Evolutionary conservation across 2,329 filamentous ascomycete species (phyloP), one percentile per base, ranked within the genome.

Genomic region (Blastomyces percursus): DNA sequence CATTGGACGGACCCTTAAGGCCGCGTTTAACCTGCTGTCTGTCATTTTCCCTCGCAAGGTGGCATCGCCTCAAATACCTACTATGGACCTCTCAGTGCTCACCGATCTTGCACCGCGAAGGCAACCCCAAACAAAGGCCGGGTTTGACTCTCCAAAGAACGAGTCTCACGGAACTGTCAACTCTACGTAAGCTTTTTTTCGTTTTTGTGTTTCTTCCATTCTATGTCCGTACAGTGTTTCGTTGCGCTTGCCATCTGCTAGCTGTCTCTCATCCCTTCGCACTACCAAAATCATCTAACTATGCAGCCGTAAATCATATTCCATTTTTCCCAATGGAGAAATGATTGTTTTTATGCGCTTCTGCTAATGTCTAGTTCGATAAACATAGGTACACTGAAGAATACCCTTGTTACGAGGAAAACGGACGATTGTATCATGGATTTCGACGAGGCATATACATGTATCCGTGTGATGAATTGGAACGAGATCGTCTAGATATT

Each of bases 401-500:
- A 60, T 75, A 78, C 63, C 71, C 71, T 9, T 73, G 73, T 65
- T 78, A 83, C 68, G 82, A 82, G 69, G 86, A 89, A 71, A 86
- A 91, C 75, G 87, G 84, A 24, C 83, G 89, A 61, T 79, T 79
- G 65, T 93, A 90, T 72, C 86, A 89, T 71, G 82, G 81, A 30
- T 90, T 81, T 73, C 82, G 82, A 66, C 82, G 78, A 68, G 86
- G 86, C 61, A 84, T 86, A 68, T 93, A 93, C 73, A 80, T 90
- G 75, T 84, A 88, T 66, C 90, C 90, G 27, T 88, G 89, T 73
- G 90, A 94, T 73, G 84, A 88, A 83, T 78, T 81, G 65, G 90
- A 94, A 74, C 83, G 86, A 70, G 88, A 91, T 72, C 84, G 89
- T 67, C 82, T 93, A 71, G 90, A 95, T 71, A 87, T 93, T 56